Base-by-base conservation (phyloP, 169 alveolate species). In the Plasmodium vivax region DNA sequence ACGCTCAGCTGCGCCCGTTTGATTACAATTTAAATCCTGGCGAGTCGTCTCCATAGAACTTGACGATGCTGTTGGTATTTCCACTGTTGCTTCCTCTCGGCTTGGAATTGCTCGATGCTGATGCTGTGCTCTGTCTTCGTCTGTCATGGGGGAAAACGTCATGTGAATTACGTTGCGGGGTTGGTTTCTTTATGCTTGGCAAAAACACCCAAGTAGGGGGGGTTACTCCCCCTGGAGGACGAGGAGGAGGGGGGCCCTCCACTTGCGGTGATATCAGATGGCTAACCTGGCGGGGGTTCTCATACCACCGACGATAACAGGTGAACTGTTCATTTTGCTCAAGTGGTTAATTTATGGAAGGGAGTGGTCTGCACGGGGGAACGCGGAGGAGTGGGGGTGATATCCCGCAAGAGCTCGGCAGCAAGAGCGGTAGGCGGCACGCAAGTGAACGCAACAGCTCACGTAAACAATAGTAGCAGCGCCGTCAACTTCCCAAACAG, bases 1-100 rank as follows among this genome's bases (percentile, higher is more conserved):
- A 10, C 56, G 56, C 14, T 10, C 16, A 14, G 5, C 4, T 47
- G 12, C 10, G 45, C 41, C 19, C 41, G 75, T 30, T 36, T 34
- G 16, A 56, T 90, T 90, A 90, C 94, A 90, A 90, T 90, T 90
- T 90, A 80, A 90, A 90, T 38, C 94, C 94, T 30, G 94, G 94
- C 14, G 94, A 90, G 51, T 90, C 94, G 58, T 90, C 94, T 38
- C 94, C 94, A 90, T 90, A 90, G 72, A 90, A 36, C 62, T 90
- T 90, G 0, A 90, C 71, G 19, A 90, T 90, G 45, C 91, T 90
- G 54, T 90, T 90, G 1, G 84, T 41, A 47, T 27, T 62, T 38
- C 90, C 94, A 43, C 90, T 71, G 58, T 30, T 41, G 32, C 79
- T 79, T 90, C 94, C 73, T 90, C 94, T 81, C 72, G 43, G 94